Percentiles rank a stretch among this genome's conserved stretches.
Conservation (phyloP, 257 asterid genomes). For the Petrea volubilis region DNA sequence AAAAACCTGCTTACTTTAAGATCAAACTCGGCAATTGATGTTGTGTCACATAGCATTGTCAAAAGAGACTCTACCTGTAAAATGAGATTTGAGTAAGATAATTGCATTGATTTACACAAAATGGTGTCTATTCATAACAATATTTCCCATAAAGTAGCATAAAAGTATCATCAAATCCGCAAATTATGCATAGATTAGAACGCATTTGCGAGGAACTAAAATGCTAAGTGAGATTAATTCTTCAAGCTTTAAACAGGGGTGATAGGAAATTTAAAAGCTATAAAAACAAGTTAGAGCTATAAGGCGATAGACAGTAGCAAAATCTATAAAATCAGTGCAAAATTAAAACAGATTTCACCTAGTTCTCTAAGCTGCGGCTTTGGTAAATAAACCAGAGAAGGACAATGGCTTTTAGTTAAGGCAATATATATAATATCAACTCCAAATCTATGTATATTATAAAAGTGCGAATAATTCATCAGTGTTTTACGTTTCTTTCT, state of each 20-base stretch:
- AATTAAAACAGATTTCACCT: background rate
- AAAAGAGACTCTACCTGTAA: slow-evolving; percentile 84
- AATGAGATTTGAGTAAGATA: slow-evolving; percentile 26
- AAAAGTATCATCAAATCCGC: background rate
- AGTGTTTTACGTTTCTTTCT: too few relatives aligned
- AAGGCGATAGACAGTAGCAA: background rate
- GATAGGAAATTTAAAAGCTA: background rate
- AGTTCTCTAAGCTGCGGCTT: too few relatives aligned
- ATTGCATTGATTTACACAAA: background rate
- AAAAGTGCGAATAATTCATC: too few relatives aligned
- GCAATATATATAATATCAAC: too few relatives aligned
- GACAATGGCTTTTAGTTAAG: too few relatives aligned
- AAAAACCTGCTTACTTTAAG: slow-evolving; percentile 68
- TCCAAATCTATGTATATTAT: too few relatives aligned
- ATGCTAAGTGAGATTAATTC: background rate
- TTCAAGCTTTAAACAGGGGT: slow-evolving; percentile 1
- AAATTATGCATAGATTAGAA: background rate
- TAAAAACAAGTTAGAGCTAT: background rate
- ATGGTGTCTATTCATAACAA: background rate
- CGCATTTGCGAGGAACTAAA: slow-evolving; percentile 4
- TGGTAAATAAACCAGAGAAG: too few relatives aligned
- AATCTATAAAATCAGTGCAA: background rate
- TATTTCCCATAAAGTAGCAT: background rate
- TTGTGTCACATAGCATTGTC: slow-evolving; percentile 65
- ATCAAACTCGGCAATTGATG: slow-evolving; percentile 85